A percentile compares a stretch with the other conserved stretches of the same genome.
Conservation (phyloP, 106 monocot genomes). For the Alisma plantagoaquatica region DNA sequence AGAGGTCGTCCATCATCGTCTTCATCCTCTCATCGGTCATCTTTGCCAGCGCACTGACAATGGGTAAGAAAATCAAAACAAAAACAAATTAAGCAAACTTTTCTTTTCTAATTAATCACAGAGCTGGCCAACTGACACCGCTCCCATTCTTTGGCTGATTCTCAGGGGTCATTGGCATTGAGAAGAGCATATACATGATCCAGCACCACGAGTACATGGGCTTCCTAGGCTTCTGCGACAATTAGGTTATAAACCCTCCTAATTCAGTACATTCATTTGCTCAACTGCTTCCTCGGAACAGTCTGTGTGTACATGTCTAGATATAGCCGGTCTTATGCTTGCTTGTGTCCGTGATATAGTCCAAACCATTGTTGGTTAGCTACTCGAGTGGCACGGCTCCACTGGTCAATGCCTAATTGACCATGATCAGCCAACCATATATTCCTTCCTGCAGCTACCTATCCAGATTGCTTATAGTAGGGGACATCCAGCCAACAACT, state of each 20-base stretch:
- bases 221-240: slow-evolving; percentile 64
- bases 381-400: no score
- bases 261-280: no score
- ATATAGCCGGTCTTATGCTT: no score
- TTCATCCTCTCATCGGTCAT: slow-evolving; percentile 95
- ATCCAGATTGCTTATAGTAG: no score
- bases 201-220: slow-evolving; percentile 83
- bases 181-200: slow-evolving; percentile 71
- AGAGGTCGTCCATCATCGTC: slow-evolving; percentile 75
- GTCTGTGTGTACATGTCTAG: neutral
- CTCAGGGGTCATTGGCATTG: slow-evolving; percentile 61
- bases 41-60: slow-evolving; percentile 81
- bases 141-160: neutral
- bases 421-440: neutral
- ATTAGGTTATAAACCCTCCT: no score
- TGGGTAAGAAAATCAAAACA: slow-evolving; percentile 46
- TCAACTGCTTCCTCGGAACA: no score
- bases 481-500: no score
- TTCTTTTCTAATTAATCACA: neutral
- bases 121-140: no score
- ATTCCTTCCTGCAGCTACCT: no score
- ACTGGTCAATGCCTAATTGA: slow-evolving; percentile 10
- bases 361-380: no score
- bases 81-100: neutral
- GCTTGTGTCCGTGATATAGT: no score